Conservation (phyloP, 768 basidiomycete species). For the Mycena indigotica region DNA sequence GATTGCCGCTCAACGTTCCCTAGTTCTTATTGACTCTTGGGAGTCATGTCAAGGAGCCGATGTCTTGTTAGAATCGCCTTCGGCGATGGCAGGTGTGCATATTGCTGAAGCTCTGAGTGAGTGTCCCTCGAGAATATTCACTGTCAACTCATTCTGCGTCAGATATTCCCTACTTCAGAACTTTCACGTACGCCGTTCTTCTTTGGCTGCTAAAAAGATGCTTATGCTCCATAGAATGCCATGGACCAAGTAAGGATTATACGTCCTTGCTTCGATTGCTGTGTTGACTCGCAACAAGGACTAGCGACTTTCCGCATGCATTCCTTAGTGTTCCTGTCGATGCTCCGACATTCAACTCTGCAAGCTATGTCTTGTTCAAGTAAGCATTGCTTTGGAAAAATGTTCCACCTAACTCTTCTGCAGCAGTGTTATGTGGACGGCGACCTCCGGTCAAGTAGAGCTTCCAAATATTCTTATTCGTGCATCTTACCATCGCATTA, state of each 20-base stretch:
- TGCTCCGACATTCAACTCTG: constrained; percentile 60
- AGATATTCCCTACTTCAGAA: constrained; percentile 68
- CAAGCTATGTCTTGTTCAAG: constrained; percentile 64
- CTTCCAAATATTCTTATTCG: neutral
- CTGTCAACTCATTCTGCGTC: constrained; percentile 1
- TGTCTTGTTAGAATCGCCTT: constrained; percentile 66
- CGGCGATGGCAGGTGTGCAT: constrained; percentile 72
- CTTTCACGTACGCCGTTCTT: constrained; percentile 46
- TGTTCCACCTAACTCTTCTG: constrained; percentile 1
- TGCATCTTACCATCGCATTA: constrained; percentile 24
- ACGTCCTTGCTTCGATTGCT: neutral
- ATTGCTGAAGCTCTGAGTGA: constrained; percentile 66
- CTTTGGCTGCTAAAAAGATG: constrained; percentile 55
- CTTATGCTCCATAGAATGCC: constrained; percentile 64
- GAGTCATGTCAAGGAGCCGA: constrained; percentile 64
- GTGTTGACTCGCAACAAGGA: constrained; percentile 33
- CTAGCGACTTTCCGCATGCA: constrained; percentile 63
- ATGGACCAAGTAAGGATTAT: constrained; percentile 50
- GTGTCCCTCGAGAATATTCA: constrained; percentile 19
- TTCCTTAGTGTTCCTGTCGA: constrained; percentile 67
- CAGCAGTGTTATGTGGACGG: constrained; percentile 66
- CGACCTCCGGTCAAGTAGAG: constrained; percentile 48
- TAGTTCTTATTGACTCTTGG: constrained; percentile 66
- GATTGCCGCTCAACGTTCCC: neutral
- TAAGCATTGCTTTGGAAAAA: constrained; percentile 26